These are phyloP conservation scores for Secale cereale DNA, from an alignment of 176 grass and related monocot genomes.

Conservation along the genomic window DNA sequence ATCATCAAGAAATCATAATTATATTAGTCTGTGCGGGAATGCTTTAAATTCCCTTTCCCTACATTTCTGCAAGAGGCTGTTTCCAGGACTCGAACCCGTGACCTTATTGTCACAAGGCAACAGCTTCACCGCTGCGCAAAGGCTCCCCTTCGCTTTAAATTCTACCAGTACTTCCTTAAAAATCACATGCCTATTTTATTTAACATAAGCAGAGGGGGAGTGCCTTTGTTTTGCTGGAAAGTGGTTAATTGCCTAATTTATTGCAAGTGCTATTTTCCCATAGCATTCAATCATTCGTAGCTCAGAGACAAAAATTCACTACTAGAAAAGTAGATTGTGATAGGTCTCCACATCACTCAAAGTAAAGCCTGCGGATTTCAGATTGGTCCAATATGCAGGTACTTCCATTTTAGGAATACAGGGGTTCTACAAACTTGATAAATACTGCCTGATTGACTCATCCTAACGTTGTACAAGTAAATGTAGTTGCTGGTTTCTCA, in stretches of 20 bases:
- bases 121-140: too few species aligned
- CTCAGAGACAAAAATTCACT: not conserved
- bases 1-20: not conserved
- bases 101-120: too few species aligned
- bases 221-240: not conserved
- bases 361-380: not conserved
- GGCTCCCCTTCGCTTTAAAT: not conserved
- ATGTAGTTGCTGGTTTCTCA: not conserved
- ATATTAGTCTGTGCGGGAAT: not conserved
- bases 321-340: slow-evolving; percentile 1
- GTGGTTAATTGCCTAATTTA: not conserved
- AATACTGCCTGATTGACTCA: not conserved
- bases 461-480: slow-evolving; percentile 1
- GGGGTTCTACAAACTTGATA: not conserved
- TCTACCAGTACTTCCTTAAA: not conserved
- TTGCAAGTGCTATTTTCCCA: not conserved
- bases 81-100: too few species aligned
- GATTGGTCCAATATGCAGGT: not conserved
- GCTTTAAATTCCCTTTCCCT: not conserved
- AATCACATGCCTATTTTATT: not conserved
- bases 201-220: not conserved
- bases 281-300: not conserved
- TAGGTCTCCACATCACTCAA: not conserved
- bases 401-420: slow-evolving; percentile 7
- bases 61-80: too few species aligned